These are phyloP conservation scores for Metarhizium rileyi DNA, from an alignment of 2,329 filamentous ascomycete genomes.

Conservation along the genomic window DNA sequence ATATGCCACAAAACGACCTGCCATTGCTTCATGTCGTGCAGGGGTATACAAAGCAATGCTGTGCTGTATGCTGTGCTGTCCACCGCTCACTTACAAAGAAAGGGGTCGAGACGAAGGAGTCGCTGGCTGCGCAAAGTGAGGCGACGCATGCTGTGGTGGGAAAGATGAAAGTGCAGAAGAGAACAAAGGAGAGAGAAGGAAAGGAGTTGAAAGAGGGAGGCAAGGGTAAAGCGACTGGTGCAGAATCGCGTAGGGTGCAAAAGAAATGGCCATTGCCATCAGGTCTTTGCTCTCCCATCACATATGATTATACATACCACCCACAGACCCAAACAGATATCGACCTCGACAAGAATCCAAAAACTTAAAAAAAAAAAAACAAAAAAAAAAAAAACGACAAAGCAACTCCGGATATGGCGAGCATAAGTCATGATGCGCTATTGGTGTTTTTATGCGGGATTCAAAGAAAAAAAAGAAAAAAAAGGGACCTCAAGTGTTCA, in stretches of 20 bases:
- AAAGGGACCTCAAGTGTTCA: neutral
- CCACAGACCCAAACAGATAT: neutral
- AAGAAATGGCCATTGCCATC: neutral
- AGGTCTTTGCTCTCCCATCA: neutral
- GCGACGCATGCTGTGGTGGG: neutral
- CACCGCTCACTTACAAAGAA: neutral
- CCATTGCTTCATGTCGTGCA: neutral
- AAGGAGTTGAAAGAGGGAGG: too few species aligned
- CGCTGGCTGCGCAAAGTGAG: neutral
- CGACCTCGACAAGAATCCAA: neutral
- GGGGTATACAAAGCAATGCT: neutral
- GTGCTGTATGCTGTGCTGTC: neutral
- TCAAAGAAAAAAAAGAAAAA: slow-evolving; percentile 2
- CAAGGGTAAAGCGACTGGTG: neutral
- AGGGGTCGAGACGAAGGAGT: neutral
- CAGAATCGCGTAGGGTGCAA: neutral
- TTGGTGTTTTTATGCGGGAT: neutral
- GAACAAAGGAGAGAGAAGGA: neutral
- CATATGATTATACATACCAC: neutral
- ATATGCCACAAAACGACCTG: neutral
- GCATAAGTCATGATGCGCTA: slow-evolving; percentile 8
- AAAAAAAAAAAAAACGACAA: neutral
- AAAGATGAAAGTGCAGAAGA: neutral
- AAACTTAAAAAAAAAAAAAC: neutral
- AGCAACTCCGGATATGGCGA: slow-evolving; percentile 4